phyloP scores from a whole-genome alignment of 2,329 filamentous ascomycete genomes.

The Colletotrichum spinosum region DNA sequence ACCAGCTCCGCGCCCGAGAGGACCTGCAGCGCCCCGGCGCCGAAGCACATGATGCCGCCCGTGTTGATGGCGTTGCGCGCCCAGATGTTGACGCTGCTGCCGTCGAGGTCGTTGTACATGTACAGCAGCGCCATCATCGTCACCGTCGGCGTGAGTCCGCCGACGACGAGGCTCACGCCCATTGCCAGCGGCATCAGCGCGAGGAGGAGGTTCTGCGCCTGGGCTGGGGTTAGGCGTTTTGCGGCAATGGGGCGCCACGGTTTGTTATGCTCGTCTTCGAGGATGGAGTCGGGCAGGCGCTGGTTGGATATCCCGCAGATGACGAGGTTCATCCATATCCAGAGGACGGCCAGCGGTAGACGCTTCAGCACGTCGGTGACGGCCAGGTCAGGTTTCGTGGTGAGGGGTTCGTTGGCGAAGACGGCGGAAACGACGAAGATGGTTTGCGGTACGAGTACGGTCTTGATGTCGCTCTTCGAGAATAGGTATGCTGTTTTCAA shows the following conservation, averaged over 20 bases:
- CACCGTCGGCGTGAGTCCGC: constrained; percentile 38
- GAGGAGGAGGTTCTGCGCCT: constrained; percentile 43
- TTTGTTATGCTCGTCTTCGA: constrained; percentile 46
- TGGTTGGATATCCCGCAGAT: constrained; percentile 46
- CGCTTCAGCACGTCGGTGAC: not conserved
- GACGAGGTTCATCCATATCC: constrained; percentile 45
- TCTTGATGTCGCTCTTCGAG: constrained; percentile 48
- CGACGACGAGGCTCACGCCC: constrained; percentile 29
- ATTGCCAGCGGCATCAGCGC: constrained; percentile 39
- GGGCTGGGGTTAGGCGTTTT: constrained; percentile 39
- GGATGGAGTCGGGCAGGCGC: constrained; percentile 37
- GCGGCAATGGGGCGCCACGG: constrained; percentile 47
- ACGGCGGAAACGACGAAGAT: constrained; percentile 41
- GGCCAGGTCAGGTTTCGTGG: not conserved
- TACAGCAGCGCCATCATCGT: constrained; percentile 43
- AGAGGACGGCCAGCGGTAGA: constrained; percentile 29
- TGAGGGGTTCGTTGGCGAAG: constrained; percentile 14
- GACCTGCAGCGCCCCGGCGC: constrained; percentile 42
- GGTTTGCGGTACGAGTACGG: constrained; percentile 46
- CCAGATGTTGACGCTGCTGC: constrained; percentile 39
- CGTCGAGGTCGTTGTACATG: constrained; percentile 48
- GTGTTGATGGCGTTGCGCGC: constrained; percentile 44
- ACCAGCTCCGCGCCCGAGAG: constrained; percentile 32
- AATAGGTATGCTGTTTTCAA: constrained; percentile 44
- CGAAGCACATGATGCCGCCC: constrained; percentile 44